A percentile compares a stretch with the other conserved stretches of the same genome.
These are phyloP conservation scores for Mitragyna speciosa DNA, from an alignment of 257 asterid genomes.

Conservation along the genomic window DNA sequence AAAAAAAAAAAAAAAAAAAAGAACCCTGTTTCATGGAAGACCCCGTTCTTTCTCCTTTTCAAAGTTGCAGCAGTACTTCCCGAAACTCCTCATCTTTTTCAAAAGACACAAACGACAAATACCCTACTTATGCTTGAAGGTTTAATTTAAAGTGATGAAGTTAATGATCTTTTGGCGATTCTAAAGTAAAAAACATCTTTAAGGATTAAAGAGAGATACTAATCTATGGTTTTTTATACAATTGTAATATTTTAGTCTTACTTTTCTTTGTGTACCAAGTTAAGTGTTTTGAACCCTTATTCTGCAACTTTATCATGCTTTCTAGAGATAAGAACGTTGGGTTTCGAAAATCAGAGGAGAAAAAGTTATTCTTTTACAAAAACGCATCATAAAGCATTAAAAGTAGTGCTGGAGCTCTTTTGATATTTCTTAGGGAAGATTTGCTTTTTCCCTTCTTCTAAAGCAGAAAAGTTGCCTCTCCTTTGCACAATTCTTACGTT, in stretches of 20 bases:
- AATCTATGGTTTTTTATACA: constrained; percentile 15
- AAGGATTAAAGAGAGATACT: constrained; percentile 37
- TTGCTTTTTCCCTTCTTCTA: constrained; percentile 28
- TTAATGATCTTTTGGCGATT: constrained; percentile 43
- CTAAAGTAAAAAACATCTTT: constrained; percentile 40
- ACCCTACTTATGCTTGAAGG: constrained; percentile 43
- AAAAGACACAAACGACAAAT: constrained; percentile 46
- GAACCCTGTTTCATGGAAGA: constrained; percentile 18
- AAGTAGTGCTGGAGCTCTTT: constrained; percentile 52
- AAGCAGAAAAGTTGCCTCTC: constrained; percentile 34
- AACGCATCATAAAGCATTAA: constrained; percentile 61
- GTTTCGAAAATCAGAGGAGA: constrained; percentile 46
- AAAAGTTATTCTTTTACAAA: constrained; percentile 45
- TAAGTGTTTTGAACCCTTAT: constrained; percentile 27
- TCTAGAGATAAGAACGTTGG: constrained; percentile 64
- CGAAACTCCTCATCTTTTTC: constrained; percentile 28
- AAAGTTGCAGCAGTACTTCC: constrained; percentile 27
- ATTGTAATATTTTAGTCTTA: neutral
- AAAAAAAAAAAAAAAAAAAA: neutral
- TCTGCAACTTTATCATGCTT: constrained; percentile 51
- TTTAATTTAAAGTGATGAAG: constrained; percentile 42
- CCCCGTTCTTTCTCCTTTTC: constrained; percentile 21
- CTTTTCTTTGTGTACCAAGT: constrained; percentile 7
- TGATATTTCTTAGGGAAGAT: constrained; percentile 44
- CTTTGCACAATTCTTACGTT: constrained; percentile 41